Conservation (phyloP, 2,329 filamentous ascomycete species). For the Diatrype stigma region DNA sequence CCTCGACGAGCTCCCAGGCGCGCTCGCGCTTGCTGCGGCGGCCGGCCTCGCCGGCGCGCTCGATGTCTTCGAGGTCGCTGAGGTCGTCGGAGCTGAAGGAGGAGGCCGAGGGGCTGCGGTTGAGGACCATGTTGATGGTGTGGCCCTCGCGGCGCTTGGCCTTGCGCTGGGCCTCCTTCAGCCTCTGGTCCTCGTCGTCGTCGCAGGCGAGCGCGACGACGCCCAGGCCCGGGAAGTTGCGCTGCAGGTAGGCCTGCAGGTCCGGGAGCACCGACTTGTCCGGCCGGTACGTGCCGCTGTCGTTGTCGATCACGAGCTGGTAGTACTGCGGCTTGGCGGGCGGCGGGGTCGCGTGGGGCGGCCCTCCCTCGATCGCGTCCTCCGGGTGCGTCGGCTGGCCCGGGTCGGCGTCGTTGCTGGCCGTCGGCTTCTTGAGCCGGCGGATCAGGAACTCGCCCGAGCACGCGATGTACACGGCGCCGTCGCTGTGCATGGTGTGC, state of each 20-base stretch:
- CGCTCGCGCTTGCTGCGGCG: conserved; percentile 50
- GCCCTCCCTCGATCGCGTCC: conserved; percentile 40
- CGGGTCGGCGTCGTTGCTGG: conserved; percentile 39
- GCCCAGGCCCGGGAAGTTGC: conserved; percentile 73
- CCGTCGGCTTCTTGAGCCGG: conserved; percentile 50
- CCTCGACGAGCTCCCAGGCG: conserved; percentile 46
- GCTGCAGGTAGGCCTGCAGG: conserved; percentile 65
- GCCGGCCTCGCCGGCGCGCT: conserved; percentile 31
- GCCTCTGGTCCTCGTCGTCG: conserved; percentile 64
- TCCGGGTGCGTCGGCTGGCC: conserved; percentile 48
- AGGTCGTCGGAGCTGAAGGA: conserved; percentile 50
- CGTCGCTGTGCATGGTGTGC: conserved; percentile 95
- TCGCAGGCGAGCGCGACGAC: conserved; percentile 75
- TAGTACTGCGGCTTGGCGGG: conserved; percentile 57
- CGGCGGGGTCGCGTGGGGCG: conserved; percentile 38
- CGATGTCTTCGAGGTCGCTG: conserved; percentile 46
- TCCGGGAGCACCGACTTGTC: conserved; percentile 71
- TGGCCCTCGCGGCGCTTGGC: conserved; percentile 63
- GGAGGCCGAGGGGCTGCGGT: conserved; percentile 46
- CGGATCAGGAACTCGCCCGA: conserved; percentile 92
- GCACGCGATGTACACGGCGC: conserved; percentile 85
- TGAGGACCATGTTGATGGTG: conserved; percentile 51
- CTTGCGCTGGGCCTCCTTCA: conserved; percentile 74
- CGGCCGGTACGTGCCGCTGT: conserved; percentile 88
- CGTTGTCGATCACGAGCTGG: conserved; percentile 90